Conservation (phyloP, 768 basidiomycete species). For the Termitomyces heimii region DNA sequence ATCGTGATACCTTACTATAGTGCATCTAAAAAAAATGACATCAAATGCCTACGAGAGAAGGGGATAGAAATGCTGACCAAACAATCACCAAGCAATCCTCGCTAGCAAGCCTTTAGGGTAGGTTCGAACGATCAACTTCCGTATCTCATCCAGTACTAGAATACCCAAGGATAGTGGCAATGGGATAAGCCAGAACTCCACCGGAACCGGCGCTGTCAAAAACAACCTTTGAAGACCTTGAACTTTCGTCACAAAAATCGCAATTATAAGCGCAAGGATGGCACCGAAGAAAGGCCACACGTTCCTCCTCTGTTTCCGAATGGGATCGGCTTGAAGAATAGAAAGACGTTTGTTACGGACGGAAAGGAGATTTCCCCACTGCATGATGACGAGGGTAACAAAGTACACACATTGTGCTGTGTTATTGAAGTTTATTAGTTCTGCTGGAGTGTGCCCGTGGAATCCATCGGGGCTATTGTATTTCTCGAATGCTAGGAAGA, state of each 20-base stretch:
- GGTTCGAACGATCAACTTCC: neutral
- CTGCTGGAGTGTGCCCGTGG: neutral
- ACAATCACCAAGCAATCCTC: neutral
- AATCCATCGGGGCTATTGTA: neutral
- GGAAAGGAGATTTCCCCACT: neutral
- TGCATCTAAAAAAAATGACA: neutral
- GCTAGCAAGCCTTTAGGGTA: neutral
- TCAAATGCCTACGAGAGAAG: neutral
- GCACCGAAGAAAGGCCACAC: neutral
- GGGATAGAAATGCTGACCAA: neutral
- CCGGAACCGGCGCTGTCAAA: neutral
- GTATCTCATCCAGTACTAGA: neutral
- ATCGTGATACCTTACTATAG: neutral
- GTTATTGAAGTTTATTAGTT: neutral
- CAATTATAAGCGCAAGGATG: neutral
- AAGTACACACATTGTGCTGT: neutral
- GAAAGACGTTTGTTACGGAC: neutral
- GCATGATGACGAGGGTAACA: neutral
- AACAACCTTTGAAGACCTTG: neutral
- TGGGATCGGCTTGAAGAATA: neutral
- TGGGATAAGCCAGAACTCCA: neutral
- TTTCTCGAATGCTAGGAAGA: neutral
- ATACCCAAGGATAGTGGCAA: neutral
- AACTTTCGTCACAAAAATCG: neutral
- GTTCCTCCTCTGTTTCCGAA: neutral